Percentiles rank a stretch among this genome's conserved stretches.
These are phyloP conservation scores for Ettlia oleoabundans DNA, from an alignment of 139 green algal species.

Conservation along the genomic window DNA sequence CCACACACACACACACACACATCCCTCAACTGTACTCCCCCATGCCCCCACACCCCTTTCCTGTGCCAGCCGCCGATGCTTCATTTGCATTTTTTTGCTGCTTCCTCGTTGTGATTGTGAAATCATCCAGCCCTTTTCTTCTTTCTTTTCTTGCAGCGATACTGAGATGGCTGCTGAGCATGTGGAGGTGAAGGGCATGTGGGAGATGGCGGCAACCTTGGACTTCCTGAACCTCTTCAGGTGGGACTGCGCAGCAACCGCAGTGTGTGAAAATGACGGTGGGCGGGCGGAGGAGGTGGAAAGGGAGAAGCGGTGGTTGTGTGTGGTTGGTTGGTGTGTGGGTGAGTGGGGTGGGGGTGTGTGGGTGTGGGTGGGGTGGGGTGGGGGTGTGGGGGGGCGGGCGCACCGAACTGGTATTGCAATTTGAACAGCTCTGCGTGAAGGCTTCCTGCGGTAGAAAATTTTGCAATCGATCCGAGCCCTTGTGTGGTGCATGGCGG, in stretches of 20 bases:
- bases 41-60: too few species aligned
- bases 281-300: neutral
- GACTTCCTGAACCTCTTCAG: constrained; percentile 53
- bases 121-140: neutral
- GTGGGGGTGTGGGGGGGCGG: too few species aligned
- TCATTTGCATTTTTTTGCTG: too few species aligned
- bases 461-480: too few species aligned
- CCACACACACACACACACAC: too few species aligned
- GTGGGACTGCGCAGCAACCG: neutral
- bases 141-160: neutral
- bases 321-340: neutral
- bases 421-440: too few species aligned
- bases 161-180: constrained; percentile 23
- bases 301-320: neutral
- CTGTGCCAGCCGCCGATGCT: too few species aligned
- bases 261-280: neutral
- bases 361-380: too few species aligned
- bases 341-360: neutral
- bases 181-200: constrained; percentile 34
- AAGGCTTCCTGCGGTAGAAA: too few species aligned
- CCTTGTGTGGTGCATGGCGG: neutral
- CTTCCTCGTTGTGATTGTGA: too few species aligned
- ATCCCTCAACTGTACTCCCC: too few species aligned
- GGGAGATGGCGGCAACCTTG: constrained; percentile 53
- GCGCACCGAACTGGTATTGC: too few species aligned